These are phyloP conservation scores for Nigrospora oryzae DNA, from an alignment of 2,329 filamentous ascomycete genomes.

Conservation along the genomic window DNA sequence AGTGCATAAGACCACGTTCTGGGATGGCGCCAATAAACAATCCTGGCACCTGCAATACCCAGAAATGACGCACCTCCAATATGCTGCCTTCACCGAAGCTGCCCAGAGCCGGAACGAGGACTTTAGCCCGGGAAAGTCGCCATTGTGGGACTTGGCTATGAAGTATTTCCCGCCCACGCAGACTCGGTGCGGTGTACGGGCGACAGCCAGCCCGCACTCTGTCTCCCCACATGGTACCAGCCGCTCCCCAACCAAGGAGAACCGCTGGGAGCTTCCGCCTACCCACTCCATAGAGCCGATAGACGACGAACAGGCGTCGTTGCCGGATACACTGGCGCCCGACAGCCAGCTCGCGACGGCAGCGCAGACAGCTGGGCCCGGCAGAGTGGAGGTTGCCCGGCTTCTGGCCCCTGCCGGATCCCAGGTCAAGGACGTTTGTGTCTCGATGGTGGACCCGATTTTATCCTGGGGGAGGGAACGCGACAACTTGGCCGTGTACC, in stretches of 20 bases:
- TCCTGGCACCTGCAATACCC: slow-evolving; percentile 57
- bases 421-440: slow-evolving; percentile 49
- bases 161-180: slow-evolving; percentile 44
- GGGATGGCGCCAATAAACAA: slow-evolving; percentile 41
- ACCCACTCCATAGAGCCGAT: slow-evolving; percentile 8
- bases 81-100: slow-evolving; percentile 44
- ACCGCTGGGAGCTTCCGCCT: slow-evolving; percentile 11
- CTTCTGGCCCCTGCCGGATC: slow-evolving; percentile 40
- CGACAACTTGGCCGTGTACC: slow-evolving; percentile 61
- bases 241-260: not conserved
- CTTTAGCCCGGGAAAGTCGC: slow-evolving; percentile 42
- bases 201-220: not conserved
- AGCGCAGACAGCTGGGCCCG: slow-evolving; percentile 17
- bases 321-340: slow-evolving; percentile 27
- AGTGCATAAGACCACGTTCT: slow-evolving; percentile 48
- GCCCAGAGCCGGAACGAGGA: slow-evolving; percentile 40
- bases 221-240: not conserved
- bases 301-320: slow-evolving; percentile 17
- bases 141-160: slow-evolving; percentile 49
- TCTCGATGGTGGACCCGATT: slow-evolving; percentile 58
- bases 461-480: slow-evolving; percentile 70
- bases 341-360: slow-evolving; percentile 27
- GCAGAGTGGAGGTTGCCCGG: not conserved
- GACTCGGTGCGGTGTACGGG: slow-evolving; percentile 1
- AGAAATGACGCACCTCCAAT: slow-evolving; percentile 53